Evolutionary conservation across 2,329 filamentous ascomycete species (phyloP), one percentile per base, ranked within the genome.

Genomic region (Catunica adiposa): DNA sequence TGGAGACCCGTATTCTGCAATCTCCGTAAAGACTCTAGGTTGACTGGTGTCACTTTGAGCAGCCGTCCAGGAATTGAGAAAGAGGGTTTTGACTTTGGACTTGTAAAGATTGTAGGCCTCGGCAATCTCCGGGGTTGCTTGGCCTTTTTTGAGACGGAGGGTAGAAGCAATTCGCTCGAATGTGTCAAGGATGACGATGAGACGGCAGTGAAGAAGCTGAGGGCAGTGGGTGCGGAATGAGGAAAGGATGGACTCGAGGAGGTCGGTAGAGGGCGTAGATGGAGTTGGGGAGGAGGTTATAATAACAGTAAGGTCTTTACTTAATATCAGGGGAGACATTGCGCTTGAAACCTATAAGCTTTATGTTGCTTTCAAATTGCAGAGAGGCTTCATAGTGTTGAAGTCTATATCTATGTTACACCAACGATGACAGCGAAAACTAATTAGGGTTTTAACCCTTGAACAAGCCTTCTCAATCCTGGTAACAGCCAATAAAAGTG

Each of bases 231-330:
- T 48, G 15, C 64, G 64, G 59, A 77, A 76, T 0, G 74, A 76
- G 2, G 63, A 60, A 1, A 78, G 53, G 1, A 78, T 70, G 0
- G 70, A 62, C 0, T 68, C 68, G n/a, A 78, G 60, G 0, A 79
- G 69, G 15, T 77, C 75, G 0, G 74, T 74, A 0, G 73, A 72
- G 0, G 76, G 76, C 0, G 73, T 70, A 0, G 75, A 78, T 0
- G 76, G 76, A 0, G 75, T 78, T 0, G 75, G 70, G 1, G 76
- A 78, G 0, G 75, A 78, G 1, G 76, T 78, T 60, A 79, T 69
- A 51, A 78, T 69, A 17, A 67, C 61, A 0, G 66, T 68, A 22
- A 64, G 25, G 42, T 51, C 23, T 38, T 40, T 23, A 23, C 14
- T 22, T 20, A 48, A 25, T 14, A 9, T 23, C 22, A 48, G 23